Conservation (phyloP, 441 rosid species). For the Iberis amara region DNA sequence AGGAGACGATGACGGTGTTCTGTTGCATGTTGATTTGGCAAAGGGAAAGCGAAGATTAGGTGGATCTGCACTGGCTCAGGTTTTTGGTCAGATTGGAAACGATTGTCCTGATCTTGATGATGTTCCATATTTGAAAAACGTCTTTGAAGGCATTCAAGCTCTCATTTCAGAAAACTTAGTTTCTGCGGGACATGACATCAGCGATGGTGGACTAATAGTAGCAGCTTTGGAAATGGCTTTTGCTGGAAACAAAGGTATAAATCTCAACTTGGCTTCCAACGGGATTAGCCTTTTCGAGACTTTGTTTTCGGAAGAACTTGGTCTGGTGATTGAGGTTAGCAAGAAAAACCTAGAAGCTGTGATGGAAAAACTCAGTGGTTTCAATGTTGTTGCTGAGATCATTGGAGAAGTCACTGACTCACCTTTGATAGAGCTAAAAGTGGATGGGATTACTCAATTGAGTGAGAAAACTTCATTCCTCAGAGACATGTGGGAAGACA, state of each 20-base stretch:
- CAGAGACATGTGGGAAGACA: constrained; percentile 94
- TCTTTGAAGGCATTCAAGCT: constrained; percentile 68
- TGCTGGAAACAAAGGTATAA: constrained; percentile 81
- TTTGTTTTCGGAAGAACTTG: constrained; percentile 86
- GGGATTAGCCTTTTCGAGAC: constrained; percentile 67
- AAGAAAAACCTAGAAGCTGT: constrained; percentile 52
- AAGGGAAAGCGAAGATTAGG: constrained; percentile 84
- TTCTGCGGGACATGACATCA: constrained; percentile 88
- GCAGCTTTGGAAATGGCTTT: constrained; percentile 88
- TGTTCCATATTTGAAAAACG: constrained; percentile 62
- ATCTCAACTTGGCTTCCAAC: constrained; percentile 45
- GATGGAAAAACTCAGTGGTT: constrained; percentile 42
- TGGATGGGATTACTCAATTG: constrained; percentile 51
- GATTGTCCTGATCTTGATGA: constrained; percentile 89
- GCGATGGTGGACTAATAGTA: constrained; percentile 84
- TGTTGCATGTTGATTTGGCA: constrained; percentile 80
- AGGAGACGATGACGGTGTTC: constrained; percentile 62
- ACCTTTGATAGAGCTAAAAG: constrained; percentile 51
- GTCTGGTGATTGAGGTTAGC: constrained; percentile 74
- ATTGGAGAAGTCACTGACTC: constrained; percentile 67
- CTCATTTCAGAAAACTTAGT: constrained; percentile 52
- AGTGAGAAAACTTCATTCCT: constrained; percentile 57
- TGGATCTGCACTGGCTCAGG: constrained; percentile 92
- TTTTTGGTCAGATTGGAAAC: constrained; percentile 75
- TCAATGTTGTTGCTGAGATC: constrained; percentile 49